Evolutionary conservation across 1,284 basidiomycete species (phyloP), one percentile per base, ranked within the genome.

Genomic region (Leccinum subatratum): DNA sequence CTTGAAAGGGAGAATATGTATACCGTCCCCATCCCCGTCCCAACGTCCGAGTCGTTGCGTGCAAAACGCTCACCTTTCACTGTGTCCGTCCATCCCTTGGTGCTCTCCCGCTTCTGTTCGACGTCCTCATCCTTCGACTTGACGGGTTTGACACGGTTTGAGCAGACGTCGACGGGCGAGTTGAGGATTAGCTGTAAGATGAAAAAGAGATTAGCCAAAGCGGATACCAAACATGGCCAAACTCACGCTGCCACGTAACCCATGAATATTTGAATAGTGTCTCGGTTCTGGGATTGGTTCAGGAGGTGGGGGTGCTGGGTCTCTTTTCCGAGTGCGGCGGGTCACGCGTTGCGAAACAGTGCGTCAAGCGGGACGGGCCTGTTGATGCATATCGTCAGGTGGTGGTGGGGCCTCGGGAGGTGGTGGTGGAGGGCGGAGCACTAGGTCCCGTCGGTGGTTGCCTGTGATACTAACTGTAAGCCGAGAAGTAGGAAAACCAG

Each of bases 191-290:
- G 87, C 86, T 85, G 70, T 63, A 64, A 61, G 37, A 68, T 69
- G 9, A 72, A 45, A 14, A 11, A 62, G 39, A 58, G 28, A 34
- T 64, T 68, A 65, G 18, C 39, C 64, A 64, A 4, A 42, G 14
- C 25, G 62, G 61, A 64, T 59, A n/a, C 9, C 66, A 65, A 73
- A 67, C 28, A 68, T 57, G 3, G 42, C 39, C 20, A 67, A 68
- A 81, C 88, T 79, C 71, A 91, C 89, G 88, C 77, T 83, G 86
- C 89, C 90, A 91, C 59, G 85, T 85, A 57, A 81, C 81, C 88
- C 89, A 89, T 32, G 30, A 32, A 32, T 25, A 32, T 25, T 25
- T 5, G 85, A 85, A 42, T 73, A 73, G 20, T 80, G 51, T 66
- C 75, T 80, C 66, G 79, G 79, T 66, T 74, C 76, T 64, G 72